Evolutionary conservation across 2,329 filamentous ascomycete genomes (phyloP).

Genomic region (Calonectria ilicicola): DNA sequence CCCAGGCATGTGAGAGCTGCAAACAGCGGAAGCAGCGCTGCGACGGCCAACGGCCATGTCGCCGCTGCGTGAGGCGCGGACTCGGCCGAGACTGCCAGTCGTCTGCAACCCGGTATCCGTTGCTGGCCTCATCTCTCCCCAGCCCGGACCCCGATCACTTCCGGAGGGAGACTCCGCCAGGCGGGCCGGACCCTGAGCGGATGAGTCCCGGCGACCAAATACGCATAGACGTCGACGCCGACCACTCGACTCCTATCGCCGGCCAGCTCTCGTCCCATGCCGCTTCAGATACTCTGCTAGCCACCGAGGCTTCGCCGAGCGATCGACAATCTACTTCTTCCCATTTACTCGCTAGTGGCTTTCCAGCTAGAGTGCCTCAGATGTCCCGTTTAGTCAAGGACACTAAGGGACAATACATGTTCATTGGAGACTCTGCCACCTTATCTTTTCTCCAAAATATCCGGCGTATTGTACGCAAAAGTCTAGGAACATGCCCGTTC

Average conservation of each 20-base stretch:
- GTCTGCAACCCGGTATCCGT: slow-evolving; percentile 21
- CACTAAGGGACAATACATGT: slow-evolving; percentile 49
- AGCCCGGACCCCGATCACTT: slow-evolving; percentile 38
- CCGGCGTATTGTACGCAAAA: slow-evolving; percentile 45
- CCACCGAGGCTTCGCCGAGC: slow-evolving; percentile 17
- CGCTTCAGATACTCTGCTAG: slow-evolving; percentile 2
- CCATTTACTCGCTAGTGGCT: slow-evolving; percentile 38
- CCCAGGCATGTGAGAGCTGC: slow-evolving; percentile 41
- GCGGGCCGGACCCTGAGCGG: slow-evolving; percentile 29
- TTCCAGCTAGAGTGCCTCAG: slow-evolving; percentile 38
- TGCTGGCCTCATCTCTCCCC: slow-evolving; percentile 40
- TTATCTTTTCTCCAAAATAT: slow-evolving; percentile 50
- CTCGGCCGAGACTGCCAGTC: slow-evolving; percentile 38
- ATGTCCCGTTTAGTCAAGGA: slow-evolving; percentile 49
- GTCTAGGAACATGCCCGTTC: slow-evolving; percentile 47
- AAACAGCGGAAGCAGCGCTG: slow-evolving; percentile 42
- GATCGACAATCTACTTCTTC: slow-evolving; percentile 30
- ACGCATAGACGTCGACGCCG: slow-evolving; percentile 9
- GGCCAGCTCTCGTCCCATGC: not conserved
- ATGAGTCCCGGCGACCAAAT: slow-evolving; percentile 28
- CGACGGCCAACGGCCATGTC: slow-evolving; percentile 37
- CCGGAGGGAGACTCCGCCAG: slow-evolving; percentile 13
- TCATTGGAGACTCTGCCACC: slow-evolving; percentile 51
- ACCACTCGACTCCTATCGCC: not conserved
- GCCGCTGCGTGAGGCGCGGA: slow-evolving; percentile 40